A percentile compares a stretch with the other conserved stretches of the same genome.
Conservation (phyloP, 2,329 filamentous ascomycete species). For the Alternaria panax region DNA sequence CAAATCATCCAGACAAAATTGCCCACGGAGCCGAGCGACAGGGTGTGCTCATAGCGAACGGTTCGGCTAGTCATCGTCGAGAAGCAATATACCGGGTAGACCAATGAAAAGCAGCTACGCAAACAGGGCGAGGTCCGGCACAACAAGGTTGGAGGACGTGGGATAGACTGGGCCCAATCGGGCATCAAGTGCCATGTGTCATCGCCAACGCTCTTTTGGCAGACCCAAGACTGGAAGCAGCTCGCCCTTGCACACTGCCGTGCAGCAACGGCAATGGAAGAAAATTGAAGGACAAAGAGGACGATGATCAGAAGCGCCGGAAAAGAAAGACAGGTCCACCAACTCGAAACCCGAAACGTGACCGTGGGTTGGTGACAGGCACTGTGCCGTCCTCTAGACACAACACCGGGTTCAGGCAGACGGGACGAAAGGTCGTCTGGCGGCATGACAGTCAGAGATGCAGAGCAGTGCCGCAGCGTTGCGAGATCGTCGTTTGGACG, state of each 20-base stretch:
- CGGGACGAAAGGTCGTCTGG: conserved; percentile 29
- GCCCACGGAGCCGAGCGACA: conserved; percentile 14
- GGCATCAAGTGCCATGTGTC: conserved; percentile 39
- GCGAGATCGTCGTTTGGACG: conserved; percentile 41
- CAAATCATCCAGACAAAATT: conserved; percentile 23
- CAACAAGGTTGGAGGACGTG: conserved; percentile 20
- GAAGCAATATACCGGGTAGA: conserved; percentile 33
- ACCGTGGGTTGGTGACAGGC: conserved; percentile 29
- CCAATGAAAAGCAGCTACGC: conserved; percentile 32
- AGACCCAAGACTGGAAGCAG: conserved; percentile 36
- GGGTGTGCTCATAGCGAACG: conserved; percentile 15
- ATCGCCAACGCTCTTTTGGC: conserved; percentile 39
- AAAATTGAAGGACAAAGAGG: conserved; percentile 26
- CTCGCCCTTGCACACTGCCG: conserved; percentile 29
- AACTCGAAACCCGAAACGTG: conserved; percentile 45
- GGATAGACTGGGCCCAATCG: conserved; percentile 26
- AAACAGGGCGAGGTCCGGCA: conserved; percentile 24
- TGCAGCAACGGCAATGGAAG: conserved; percentile 12
- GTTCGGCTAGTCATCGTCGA: conserved; percentile 39
- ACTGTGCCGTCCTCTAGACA: conserved; percentile 30
- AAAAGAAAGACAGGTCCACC: conserved; percentile 31
- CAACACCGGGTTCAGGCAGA: conserved; percentile 36
- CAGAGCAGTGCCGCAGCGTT: conserved; percentile 39
- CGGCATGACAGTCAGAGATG: conserved; percentile 43
- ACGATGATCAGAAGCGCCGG: conserved; percentile 25